Percentiles rank a stretch among this genome's conserved stretches.
Evolutionary conservation across 768 basidiomycete species (phyloP).

Genomic region (Hygrophoropsis aurantiaca): DNA sequence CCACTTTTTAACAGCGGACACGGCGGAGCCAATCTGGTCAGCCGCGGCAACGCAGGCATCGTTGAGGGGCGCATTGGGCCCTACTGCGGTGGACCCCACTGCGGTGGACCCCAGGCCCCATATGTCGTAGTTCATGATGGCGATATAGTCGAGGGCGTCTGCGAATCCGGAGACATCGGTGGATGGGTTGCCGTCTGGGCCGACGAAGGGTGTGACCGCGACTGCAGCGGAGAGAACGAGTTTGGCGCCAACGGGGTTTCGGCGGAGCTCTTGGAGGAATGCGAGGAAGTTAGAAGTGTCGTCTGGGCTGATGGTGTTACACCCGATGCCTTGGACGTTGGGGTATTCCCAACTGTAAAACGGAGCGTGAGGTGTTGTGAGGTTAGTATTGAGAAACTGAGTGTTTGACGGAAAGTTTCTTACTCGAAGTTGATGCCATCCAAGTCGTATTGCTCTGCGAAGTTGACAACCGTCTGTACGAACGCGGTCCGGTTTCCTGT

Average conservation of each 20-base stretch:
- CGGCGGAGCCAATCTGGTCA: slow-evolving; percentile 72
- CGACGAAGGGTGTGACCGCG: slow-evolving; percentile 64
- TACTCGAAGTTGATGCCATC: slow-evolving; percentile 74
- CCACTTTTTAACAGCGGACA: slow-evolving; percentile 75
- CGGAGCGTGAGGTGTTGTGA: too few relatives aligned
- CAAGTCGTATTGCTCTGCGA: slow-evolving; percentile 50
- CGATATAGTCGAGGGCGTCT: slow-evolving; percentile 71
- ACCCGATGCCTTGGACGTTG: slow-evolving; percentile 59
- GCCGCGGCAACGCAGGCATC: slow-evolving; percentile 66
- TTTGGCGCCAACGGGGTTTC: slow-evolving; percentile 45
- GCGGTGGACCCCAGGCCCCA: slow-evolving; percentile 53
- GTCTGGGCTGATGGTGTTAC: slow-evolving; percentile 59
- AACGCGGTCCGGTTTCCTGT: slow-evolving; percentile 56
- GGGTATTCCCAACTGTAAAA: slow-evolving; percentile 85
- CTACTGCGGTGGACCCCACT: slow-evolving; percentile 56
- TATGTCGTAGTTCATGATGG: slow-evolving; percentile 72
- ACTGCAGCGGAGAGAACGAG: slow-evolving; percentile 75
- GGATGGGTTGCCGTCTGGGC: slow-evolving; percentile 52
- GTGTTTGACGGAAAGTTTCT: slow-evolving; percentile 17
- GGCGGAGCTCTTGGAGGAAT: slow-evolving; percentile 77
- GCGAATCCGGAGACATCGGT: slow-evolving; percentile 68
- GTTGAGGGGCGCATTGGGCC: slow-evolving; percentile 82
- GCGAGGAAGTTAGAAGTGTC: slow-evolving; percentile 80
- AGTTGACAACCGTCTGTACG: slow-evolving; percentile 48
- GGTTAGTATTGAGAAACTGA: too few relatives aligned